Evolutionary conservation across 2,329 filamentous ascomycete species (phyloP), one percentile per base, ranked within the genome.

Genomic region (Sporothrix euskadiensis): DNA sequence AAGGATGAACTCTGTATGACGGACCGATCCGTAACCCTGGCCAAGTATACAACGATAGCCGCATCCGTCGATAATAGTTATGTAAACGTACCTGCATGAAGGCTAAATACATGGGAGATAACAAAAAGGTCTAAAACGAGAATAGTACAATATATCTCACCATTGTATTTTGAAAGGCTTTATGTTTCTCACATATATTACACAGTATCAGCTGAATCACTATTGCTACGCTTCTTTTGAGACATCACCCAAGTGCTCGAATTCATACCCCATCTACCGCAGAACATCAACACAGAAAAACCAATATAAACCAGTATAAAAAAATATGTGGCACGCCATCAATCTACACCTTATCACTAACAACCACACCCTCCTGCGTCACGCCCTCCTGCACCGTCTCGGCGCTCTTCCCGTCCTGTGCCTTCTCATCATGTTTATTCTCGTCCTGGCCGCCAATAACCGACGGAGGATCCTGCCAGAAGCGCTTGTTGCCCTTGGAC

Each of bases 401-500:
- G 26, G 7, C 47, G 26, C 19, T 39, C 66, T 69, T 52, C 14
- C 22, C 44, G 47, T 47, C 26, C 30, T 54, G 22, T 12, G 5
- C 8, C 8, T 22, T 56, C 52, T 56, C 52, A n/a, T 10, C 52
- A 22, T 22, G n/a, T 26, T 10, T 22, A 22, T n/a, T 8, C 52
- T 54, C 19, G 6, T 54, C 65, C 10, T 44, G 41, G 3, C 39
- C 44, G 4, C 44, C 66, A 30, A 47, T 69, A 4, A 69, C 47
- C 22, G 47, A n/a, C 22, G 10, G 47, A 4, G 66, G 49, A 14
- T 69, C 49, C 16, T 69, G 84, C 92, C 92, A 94, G 80, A 94
- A 94, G 77, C 91, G 87, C 82, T 87, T 91, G 84, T 93, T 92
- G 39, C 93, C 93, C 52, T 83, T 83, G 0, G 82, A 79, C 4